Conservation (phyloP, 2,329 filamentous ascomycete species). For the Fusarium globosum region DNA sequence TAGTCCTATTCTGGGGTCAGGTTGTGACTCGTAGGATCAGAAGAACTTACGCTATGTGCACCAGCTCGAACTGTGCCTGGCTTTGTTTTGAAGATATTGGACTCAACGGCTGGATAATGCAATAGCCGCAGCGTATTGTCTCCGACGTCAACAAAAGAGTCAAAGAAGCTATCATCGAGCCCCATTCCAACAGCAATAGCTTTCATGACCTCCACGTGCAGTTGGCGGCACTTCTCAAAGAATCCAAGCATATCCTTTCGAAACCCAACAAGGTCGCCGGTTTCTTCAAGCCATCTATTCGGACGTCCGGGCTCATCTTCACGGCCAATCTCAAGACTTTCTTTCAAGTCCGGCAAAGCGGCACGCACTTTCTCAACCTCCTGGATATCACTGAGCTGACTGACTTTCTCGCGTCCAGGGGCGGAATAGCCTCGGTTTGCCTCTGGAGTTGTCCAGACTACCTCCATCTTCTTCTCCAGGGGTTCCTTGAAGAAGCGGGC, state of each 20-base stretch:
- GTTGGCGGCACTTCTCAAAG: conserved; percentile 75
- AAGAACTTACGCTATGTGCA: conserved; percentile 69
- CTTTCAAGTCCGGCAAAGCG: conserved; percentile 72
- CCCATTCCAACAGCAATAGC: conserved; percentile 87
- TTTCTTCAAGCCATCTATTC: conserved; percentile 78
- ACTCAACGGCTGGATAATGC: conserved; percentile 78
- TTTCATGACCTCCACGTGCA: conserved; percentile 84
- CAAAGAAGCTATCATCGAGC: conserved; percentile 78
- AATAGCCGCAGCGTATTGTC: conserved; percentile 79
- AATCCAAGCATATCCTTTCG: conserved; percentile 79
- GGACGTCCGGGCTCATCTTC: conserved; percentile 69
- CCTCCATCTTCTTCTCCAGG: conserved; percentile 68
- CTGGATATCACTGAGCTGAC: conserved; percentile 61
- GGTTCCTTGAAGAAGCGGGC: conserved; percentile 77
- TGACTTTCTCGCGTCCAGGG: conserved; percentile 77
- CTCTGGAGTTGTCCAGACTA: conserved; percentile 78
- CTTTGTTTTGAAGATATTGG: conserved; percentile 72
- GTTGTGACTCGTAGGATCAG: neutral
- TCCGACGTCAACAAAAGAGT: conserved; percentile 74
- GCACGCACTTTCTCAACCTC: conserved; percentile 70
- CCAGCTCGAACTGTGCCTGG: conserved; percentile 80
- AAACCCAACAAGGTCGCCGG: conserved; percentile 62
- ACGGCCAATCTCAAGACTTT: conserved; percentile 73
- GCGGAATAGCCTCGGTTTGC: conserved; percentile 80
- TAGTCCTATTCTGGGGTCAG: conserved; percentile 57